Conservation (phyloP, 1,139 yeast species). For the Magnusiomyces ingens region DNA sequence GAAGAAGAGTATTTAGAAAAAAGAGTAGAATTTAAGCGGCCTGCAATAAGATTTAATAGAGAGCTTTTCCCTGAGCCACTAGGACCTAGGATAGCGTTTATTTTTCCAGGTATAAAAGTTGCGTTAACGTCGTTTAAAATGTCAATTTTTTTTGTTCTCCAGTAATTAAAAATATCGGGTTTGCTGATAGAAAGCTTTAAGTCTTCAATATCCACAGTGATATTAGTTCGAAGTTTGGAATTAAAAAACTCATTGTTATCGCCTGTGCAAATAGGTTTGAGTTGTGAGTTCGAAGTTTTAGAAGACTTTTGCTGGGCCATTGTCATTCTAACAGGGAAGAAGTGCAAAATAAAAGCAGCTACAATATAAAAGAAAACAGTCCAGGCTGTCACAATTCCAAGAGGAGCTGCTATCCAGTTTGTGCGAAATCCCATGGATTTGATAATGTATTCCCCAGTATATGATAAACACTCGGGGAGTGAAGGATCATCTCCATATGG, state of each 20-base stretch:
- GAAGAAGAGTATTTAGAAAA: slow-evolving; percentile 32
- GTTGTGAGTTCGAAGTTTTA: background rate
- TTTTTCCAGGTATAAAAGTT: slow-evolving; percentile 50
- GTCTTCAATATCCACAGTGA: slow-evolving; percentile 20
- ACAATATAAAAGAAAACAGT: slow-evolving; percentile 46
- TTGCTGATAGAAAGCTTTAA: slow-evolving; percentile 17
- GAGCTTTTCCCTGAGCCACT: slow-evolving; percentile 86
- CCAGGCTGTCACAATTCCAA: slow-evolving; percentile 56
- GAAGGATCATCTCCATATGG: slow-evolving; percentile 35
- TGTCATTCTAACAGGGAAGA: slow-evolving; percentile 48
- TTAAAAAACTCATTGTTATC: background rate
- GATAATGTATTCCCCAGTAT: slow-evolving; percentile 48
- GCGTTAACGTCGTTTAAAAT: slow-evolving; percentile 52
- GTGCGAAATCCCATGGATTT: slow-evolving; percentile 53
- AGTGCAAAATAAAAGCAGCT: slow-evolving; percentile 33
- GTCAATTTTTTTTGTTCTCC: slow-evolving; percentile 22
- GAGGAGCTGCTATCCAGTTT: slow-evolving; percentile 63
- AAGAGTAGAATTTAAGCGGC: slow-evolving; percentile 47
- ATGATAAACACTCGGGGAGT: slow-evolving; percentile 38
- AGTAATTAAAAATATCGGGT: slow-evolving; percentile 5
- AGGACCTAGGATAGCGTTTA: slow-evolving; percentile 88
- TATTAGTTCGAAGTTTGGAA: background rate
- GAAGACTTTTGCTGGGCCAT: slow-evolving; percentile 33
- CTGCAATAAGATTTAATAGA: slow-evolving; percentile 57
- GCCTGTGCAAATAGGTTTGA: background rate